A percentile compares a stretch with the other conserved stretches of the same genome.
Evolutionary conservation across 352 stramenopile species (phyloP).

Genomic region (Nothophytophthora sp.): DNA sequence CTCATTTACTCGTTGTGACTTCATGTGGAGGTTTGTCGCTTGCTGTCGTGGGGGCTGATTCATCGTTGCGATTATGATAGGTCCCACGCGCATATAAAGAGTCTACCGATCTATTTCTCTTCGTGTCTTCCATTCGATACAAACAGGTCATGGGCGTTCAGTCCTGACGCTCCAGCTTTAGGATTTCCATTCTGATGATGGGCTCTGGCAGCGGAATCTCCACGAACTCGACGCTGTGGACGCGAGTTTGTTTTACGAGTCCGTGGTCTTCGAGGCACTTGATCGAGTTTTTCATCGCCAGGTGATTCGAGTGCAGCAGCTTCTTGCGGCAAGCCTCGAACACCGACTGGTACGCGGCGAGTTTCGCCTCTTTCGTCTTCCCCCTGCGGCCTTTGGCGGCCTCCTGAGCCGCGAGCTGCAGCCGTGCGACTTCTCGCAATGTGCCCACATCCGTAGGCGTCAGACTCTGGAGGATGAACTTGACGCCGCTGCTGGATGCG

Average conservation of each 20-base stretch:
- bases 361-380: conserved; percentile 13
- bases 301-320: conserved; percentile 45
- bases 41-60: too few relatives aligned
- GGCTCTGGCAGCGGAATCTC: conserved; percentile 46
- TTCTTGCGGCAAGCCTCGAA: conserved; percentile 54
- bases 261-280: conserved; percentile 66
- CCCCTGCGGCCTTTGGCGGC: conserved; percentile 5
- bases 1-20: too few relatives aligned
- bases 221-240: conserved; percentile 45
- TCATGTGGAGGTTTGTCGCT: too few relatives aligned
- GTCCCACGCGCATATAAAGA: too few relatives aligned
- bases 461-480: conserved; percentile 68
- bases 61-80: too few relatives aligned
- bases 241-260: conserved; percentile 36
- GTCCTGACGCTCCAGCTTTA: conserved; percentile 23
- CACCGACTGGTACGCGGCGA: conserved; percentile 45
- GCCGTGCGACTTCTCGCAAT: conserved; percentile 40
- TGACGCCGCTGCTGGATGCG: conserved; percentile 43
- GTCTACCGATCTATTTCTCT: neutral
- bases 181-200: conserved; percentile 46
- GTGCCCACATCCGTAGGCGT: conserved; percentile 58
- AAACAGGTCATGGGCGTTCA: neutral
- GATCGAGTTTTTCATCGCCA: conserved; percentile 68
- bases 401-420: conserved; percentile 27
- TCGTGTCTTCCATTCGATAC: neutral